Evolutionary conservation across 192 early-diverging fungal genomes (phyloP), one percentile per base, ranked within the genome.

Genomic region (Geranomyces variabilis): DNA sequence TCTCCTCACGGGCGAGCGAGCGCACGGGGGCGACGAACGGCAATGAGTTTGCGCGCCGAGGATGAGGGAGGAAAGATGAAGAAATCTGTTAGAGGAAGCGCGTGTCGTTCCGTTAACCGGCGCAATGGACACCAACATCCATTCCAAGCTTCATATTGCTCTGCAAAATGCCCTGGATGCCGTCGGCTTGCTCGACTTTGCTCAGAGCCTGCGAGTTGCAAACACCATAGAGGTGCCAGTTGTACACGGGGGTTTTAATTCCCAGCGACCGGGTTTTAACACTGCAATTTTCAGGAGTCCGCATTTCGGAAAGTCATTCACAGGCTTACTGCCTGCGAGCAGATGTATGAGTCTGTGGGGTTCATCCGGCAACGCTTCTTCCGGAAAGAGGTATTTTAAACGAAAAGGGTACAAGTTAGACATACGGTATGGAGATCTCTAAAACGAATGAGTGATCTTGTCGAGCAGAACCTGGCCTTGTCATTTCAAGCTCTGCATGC

Each of bases 351-450:
- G n/a, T 8, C 57, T 14, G 15, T 70, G 13, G 55, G 45, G 21
- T 70, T 70, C 45, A 21, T 43, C 29, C 69, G 69, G 26, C 56
- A 70, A 43, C n/a, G 69, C 19, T 34, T 70, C 10, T 70, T 70
- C 28, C 69, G 69, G 1, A 47, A 53, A 41, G 57, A 70, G 33
- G 69, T 70, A 61, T 41, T 41, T 41, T 41, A 3, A 3, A 41
- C 5, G 36, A 41, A 41, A 10, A 10, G 5, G 36, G 36, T n/a
- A n/a, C n/a, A n/a, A n/a, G n/a, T n/a, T n/a, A n/a, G n/a, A n/a
- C n/a, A n/a, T n/a, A n/a, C n/a, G n/a, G n/a, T n/a, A n/a, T n/a
- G n/a, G n/a, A n/a, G n/a, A n/a, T n/a, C n/a, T n/a, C n/a, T n/a
- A n/a, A n/a, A n/a, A n/a, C n/a, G n/a, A n/a, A n/a, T n/a, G n/a